phyloP scores from a whole-genome alignment of 768 basidiomycete species.

The Dioszegia hungarica region DNA sequence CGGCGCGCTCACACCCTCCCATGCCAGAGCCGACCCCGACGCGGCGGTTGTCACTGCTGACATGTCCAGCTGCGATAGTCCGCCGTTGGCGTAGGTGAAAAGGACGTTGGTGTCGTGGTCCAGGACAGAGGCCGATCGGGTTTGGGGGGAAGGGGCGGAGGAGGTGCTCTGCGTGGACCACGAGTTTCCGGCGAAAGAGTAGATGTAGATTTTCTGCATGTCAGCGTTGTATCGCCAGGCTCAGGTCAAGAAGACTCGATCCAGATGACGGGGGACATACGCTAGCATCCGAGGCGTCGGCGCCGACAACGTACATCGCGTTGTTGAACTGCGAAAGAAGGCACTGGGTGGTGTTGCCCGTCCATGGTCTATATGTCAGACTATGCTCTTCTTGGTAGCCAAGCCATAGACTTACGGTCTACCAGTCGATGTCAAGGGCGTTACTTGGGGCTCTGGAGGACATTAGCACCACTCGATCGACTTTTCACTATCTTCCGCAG shows the following conservation, averaged over 20 bases:
- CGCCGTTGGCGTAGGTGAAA: conserved; percentile 54
- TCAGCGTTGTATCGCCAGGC: no score
- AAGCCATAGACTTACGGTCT: conserved; percentile 58
- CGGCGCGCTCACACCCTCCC: conserved; percentile 61
- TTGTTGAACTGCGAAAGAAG: conserved; percentile 63
- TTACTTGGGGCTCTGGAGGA: conserved; percentile 54
- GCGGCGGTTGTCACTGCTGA: conserved; percentile 60
- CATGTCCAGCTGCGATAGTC: conserved; percentile 69
- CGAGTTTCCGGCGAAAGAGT: conserved; percentile 57
- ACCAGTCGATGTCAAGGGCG: conserved; percentile 67
- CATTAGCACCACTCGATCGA: conserved; percentile 2
- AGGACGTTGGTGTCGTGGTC: conserved; percentile 94
- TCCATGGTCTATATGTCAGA: conserved; percentile 43
- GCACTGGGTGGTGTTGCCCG: conserved; percentile 49
- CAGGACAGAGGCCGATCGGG: conserved; percentile 64
- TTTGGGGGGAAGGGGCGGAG: conserved; percentile 51
- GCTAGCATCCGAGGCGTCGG: conserved; percentile 64
- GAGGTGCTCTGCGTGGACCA: conserved; percentile 70
- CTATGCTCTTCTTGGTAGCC: no score
- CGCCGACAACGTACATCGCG: conserved; percentile 77
- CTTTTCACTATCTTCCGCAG: no score
- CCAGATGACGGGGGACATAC: no score
- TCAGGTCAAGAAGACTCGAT: not conserved
- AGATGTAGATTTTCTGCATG: conserved; percentile 63
- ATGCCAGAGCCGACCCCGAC: conserved; percentile 55